These are phyloP conservation scores for Grifola frondosa DNA, from an alignment of 1,284 basidiomycete species.

Conservation along the genomic window DNA sequence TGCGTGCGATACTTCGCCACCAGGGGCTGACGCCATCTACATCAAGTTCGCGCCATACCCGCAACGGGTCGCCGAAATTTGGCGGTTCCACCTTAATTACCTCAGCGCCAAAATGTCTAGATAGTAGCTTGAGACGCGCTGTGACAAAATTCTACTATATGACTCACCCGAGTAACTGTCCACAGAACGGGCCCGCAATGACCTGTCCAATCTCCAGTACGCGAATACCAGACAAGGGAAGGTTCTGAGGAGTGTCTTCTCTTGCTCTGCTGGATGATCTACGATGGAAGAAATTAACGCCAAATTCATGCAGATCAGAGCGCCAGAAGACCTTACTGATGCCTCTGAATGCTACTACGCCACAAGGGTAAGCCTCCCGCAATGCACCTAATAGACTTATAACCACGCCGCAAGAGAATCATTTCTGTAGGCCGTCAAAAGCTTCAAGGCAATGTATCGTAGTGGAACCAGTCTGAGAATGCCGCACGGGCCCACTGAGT, in stretches of 20 bases:
- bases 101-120: constrained; percentile 68
- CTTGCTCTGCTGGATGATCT: neutral
- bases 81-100: constrained; percentile 71
- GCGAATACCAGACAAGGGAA: constrained; percentile 60
- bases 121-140: neutral
- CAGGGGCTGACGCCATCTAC: constrained; percentile 69
- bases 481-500: no score
- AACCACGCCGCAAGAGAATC: no score
- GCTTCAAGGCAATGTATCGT: no score
- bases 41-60: constrained; percentile 70
- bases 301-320: no score
- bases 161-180: constrained; percentile 63
- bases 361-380: no score
- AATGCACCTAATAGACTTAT: no score
- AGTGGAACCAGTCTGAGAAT: no score
- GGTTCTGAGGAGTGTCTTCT: constrained; percentile 13
- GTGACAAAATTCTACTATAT: neutral
- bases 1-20: constrained; percentile 68
- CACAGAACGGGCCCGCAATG: constrained; percentile 71
- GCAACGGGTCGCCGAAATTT: constrained; percentile 59
- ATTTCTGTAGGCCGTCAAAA: no score
- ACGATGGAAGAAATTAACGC: no score
- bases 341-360: no score
- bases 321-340: no score
- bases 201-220: constrained; percentile 69